These are phyloP conservation scores for Tetrahymena thermophila DNA, from an alignment of 73 alveolate species.

Conservation along the genomic window DNA sequence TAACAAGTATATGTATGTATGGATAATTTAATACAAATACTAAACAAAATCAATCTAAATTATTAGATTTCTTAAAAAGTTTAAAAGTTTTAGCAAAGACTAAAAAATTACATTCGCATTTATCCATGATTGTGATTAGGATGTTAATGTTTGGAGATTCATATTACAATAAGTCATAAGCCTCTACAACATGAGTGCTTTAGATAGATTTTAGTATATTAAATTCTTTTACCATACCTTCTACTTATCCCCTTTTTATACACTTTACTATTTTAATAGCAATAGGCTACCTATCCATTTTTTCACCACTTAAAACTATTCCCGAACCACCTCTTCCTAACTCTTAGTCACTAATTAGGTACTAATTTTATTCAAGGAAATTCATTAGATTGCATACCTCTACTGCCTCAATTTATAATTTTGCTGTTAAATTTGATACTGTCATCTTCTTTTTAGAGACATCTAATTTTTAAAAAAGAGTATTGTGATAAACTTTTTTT, in stretches of 20 bases:
- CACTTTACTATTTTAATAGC: neutral
- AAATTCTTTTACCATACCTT: neutral
- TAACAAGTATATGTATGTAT: neutral
- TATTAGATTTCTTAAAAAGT: neutral
- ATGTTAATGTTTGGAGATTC: neutral
- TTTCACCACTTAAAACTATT: neutral
- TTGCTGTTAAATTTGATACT: neutral
- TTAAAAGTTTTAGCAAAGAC: neutral
- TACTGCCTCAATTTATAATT: neutral
- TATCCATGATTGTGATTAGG: neutral
- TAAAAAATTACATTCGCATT: neutral
- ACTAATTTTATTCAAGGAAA: neutral
- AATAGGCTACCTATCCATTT: neutral
- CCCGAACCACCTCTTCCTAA: neutral
- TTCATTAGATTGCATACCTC: neutral
- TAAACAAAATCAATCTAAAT: neutral
- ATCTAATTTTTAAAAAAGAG: neutral
- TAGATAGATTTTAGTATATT: neutral
- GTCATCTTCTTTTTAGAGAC: neutral
- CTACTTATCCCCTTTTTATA: neutral
- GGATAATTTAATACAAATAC: too few species aligned
- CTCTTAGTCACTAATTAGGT: neutral
- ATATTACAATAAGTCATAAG: neutral
- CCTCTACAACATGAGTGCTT: neutral
- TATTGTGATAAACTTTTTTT: neutral